Conservation (phyloP, 192 early-diverging fungal genomes). For the Entophlyctis helioformis region DNA sequence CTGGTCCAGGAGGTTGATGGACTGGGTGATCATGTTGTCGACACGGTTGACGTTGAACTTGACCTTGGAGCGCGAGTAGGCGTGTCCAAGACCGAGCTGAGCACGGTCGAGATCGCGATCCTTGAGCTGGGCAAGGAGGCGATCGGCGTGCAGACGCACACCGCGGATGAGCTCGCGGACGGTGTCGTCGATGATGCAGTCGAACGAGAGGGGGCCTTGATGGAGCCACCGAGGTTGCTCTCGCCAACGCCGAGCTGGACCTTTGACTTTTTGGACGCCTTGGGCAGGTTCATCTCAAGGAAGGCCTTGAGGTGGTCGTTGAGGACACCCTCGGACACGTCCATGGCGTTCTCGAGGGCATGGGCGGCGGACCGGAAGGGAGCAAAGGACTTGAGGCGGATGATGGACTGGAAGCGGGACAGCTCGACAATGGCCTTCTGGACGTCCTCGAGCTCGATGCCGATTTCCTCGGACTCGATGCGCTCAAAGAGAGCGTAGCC, state of each 20-base stretch:
- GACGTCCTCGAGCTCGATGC: constrained; percentile 81
- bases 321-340: constrained; percentile 95
- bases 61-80: constrained; percentile 96
- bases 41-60: constrained; percentile 99
- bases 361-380: constrained; percentile 96
- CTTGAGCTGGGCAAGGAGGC: constrained; percentile 80
- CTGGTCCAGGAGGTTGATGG: constrained; percentile 82
- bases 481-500: constrained; percentile 97
- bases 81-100: constrained; percentile 95
- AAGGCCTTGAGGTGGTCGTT: constrained; percentile 83
- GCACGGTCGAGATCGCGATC: constrained; percentile 84
- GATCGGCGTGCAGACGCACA: constrained; percentile 80
- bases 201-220: constrained; percentile 64
- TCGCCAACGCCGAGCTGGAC: constrained; percentile 77
- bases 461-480: constrained; percentile 87
- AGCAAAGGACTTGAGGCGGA: constrained; percentile 88
- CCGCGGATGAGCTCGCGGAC: constrained; percentile 89
- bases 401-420: constrained; percentile 76
- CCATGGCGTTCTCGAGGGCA: constrained; percentile 96
- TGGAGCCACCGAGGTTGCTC: constrained; percentile 66
- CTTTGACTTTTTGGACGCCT: constrained; percentile 59
- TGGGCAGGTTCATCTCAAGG: constrained; percentile 87
- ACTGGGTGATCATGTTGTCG: constrained; percentile 87
- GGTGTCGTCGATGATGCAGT: constrained; percentile 69
- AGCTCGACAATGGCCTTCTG: constrained; percentile 72